phyloP scores from a whole-genome alignment of 2,329 filamentous ascomycete genomes.

The Curvularia verruculosa region DNA sequence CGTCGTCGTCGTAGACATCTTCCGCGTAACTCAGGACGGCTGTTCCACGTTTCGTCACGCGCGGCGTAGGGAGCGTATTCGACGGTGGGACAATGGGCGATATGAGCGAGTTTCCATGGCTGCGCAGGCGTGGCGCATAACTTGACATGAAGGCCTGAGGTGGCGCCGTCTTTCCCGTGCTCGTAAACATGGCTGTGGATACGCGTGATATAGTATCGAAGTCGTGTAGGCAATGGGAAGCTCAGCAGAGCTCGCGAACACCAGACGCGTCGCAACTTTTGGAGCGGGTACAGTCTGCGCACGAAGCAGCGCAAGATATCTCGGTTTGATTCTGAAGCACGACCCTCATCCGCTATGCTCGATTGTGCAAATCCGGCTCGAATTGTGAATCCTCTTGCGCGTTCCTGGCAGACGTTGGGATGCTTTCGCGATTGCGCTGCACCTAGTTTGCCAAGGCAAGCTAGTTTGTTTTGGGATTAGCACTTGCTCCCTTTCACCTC shows the following conservation, averaged over 20 bases:
- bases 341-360: conserved; percentile 11
- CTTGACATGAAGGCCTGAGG: conserved; percentile 90
- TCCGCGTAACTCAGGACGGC: conserved; percentile 98
- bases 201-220: conserved; percentile 31
- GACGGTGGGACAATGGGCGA: conserved; percentile 79
- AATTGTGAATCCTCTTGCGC: conserved; percentile 29
- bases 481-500: conserved; percentile 2
- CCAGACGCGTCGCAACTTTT: conserved; percentile 40
- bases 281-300: conserved; percentile 1
- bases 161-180: conserved; percentile 53
- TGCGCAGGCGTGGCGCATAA: conserved; percentile 87
- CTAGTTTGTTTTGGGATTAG: conserved; percentile 11
- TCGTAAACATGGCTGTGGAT: conserved; percentile 48
- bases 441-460: conserved; percentile 26
- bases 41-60: conserved; percentile 96
- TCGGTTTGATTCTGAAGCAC: conserved; percentile 5
- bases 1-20: conserved; percentile 87
- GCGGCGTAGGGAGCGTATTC: conserved; percentile 69
- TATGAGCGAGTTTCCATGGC: conserved; percentile 89
- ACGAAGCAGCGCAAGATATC: conserved; percentile 7
- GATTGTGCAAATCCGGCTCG: conserved; percentile 15
- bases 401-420: conserved; percentile 31
- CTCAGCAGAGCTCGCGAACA: conserved; percentile 38
- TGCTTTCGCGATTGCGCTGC: conserved; percentile 31
- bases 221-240: conserved; percentile 30